Evolutionary conservation across 441 rosid species (phyloP).

Genomic region (Corymbia calophylla): DNA sequence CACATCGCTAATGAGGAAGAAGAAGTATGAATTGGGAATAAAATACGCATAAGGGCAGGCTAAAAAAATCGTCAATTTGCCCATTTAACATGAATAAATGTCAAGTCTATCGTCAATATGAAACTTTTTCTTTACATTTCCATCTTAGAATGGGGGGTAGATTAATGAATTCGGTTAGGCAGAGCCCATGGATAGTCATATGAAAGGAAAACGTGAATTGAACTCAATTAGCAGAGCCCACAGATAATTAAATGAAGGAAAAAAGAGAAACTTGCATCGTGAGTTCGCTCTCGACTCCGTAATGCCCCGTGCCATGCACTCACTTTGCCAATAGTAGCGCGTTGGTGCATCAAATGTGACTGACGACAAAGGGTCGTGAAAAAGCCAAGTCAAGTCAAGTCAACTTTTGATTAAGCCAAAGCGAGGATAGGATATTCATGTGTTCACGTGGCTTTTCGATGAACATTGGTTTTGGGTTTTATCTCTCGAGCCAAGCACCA

Average conservation of each 20-base stretch:
- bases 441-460: neutral
- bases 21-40: neutral
- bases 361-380: neutral
- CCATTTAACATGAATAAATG: neutral
- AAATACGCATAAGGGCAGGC: neutral
- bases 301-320: no score
- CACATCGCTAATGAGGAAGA: no score
- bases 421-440: neutral
- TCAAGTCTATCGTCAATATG: neutral
- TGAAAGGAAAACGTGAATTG: no score
- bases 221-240: no score
- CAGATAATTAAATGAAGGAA: no score
- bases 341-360: no score
- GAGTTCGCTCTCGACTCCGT: no score
- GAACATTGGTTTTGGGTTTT: neutral
- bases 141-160: neutral
- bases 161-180: neutral
- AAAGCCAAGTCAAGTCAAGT: neutral
- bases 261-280: no score
- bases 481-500: neutral
- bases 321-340: no score
- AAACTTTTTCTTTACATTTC: neutral
- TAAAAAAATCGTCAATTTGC: neutral
- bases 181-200: neutral
- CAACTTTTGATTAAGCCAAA: neutral